Conservation (phyloP, 2,329 filamentous ascomycete species). For the Podosphaera fusca region DNA sequence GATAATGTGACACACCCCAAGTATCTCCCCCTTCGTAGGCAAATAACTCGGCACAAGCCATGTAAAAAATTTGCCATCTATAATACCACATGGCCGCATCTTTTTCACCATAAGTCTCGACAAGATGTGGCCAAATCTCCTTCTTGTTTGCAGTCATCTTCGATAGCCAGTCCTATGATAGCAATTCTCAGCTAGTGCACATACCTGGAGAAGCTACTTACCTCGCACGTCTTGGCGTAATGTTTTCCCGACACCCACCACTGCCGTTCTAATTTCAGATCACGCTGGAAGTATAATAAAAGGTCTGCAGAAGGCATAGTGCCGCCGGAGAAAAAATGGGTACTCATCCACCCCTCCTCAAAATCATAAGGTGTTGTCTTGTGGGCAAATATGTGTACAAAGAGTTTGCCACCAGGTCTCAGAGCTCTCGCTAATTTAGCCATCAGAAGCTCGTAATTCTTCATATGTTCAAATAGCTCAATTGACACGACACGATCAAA, state of each 20-base stretch:
- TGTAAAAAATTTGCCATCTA: conserved; percentile 49
- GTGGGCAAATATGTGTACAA: conserved; percentile 46
- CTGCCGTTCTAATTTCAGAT: conserved; percentile 34
- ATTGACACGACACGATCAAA: conserved; percentile 47
- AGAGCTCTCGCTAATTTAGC: conserved; percentile 35
- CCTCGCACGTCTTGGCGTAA: conserved; percentile 48
- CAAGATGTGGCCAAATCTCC: conserved; percentile 37
- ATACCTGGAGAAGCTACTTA: conserved; percentile 14
- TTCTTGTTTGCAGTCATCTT: conserved; percentile 35
- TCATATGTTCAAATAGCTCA: conserved; percentile 56
- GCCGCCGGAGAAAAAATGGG: conserved; percentile 49
- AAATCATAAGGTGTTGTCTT: conserved; percentile 44
- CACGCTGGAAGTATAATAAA: conserved; percentile 40
- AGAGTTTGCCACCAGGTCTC: conserved; percentile 39
- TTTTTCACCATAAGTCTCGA: conserved; percentile 40
- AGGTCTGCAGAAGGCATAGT: conserved; percentile 49
- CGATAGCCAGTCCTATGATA: conserved; percentile 31
- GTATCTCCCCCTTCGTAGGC: conserved; percentile 39
- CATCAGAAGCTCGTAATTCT: conserved; percentile 47
- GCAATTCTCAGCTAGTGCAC: background rate
- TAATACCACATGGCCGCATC: conserved; percentile 40
- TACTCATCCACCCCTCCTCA: conserved; percentile 51
- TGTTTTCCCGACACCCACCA: conserved; percentile 51
- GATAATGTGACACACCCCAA: conserved; percentile 44
- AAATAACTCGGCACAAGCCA: conserved; percentile 49